phyloP scores from a whole-genome alignment of 768 basidiomycete species.

The Leucocoprinus sp. region DNA sequence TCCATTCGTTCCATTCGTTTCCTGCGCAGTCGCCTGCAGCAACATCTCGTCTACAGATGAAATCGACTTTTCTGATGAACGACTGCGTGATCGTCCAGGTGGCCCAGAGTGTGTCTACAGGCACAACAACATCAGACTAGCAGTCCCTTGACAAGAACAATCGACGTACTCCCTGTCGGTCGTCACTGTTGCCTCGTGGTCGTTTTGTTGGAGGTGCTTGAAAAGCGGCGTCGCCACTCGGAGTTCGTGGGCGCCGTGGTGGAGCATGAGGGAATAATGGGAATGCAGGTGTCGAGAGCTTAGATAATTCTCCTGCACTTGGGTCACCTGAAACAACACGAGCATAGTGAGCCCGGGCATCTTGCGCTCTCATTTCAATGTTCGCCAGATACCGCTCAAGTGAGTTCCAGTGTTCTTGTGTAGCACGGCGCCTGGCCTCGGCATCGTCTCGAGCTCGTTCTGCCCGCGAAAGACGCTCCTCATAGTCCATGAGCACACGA shows the following conservation, averaged over 20 bases:
- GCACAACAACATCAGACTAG: conserved; percentile 11
- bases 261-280: conserved; percentile 30
- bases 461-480: conserved; percentile 40
- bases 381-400: conserved; percentile 39
- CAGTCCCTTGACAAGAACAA: conserved; percentile 6
- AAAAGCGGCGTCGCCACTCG: conserved; percentile 30
- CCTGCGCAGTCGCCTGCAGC: conserved; percentile 28
- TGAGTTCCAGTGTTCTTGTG: conserved; percentile 42
- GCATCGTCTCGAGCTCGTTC: conserved; percentile 50
- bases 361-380: conserved; percentile 37
- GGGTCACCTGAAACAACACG: conserved; percentile 31
- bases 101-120: too few relatives aligned
- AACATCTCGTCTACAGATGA: conserved; percentile 38
- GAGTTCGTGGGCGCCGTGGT: conserved; percentile 24
- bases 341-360: conserved; percentile 41
- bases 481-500: conserved; percentile 35
- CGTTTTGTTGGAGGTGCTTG: conserved; percentile 33
- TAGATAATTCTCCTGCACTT: conserved; percentile 17
- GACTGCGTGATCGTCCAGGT: conserved; percentile 26
- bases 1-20: conserved; percentile 14
- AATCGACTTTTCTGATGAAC: conserved; percentile 28
- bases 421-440: conserved; percentile 34
- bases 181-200: conserved; percentile 19
- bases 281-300: conserved; percentile 20
- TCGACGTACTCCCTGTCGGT: conserved; percentile 15